A percentile compares a stretch with the other conserved stretches of the same genome.
phyloP scores from a whole-genome alignment of 2,329 filamentous ascomycete species.

The Xylaria sp. region DNA sequence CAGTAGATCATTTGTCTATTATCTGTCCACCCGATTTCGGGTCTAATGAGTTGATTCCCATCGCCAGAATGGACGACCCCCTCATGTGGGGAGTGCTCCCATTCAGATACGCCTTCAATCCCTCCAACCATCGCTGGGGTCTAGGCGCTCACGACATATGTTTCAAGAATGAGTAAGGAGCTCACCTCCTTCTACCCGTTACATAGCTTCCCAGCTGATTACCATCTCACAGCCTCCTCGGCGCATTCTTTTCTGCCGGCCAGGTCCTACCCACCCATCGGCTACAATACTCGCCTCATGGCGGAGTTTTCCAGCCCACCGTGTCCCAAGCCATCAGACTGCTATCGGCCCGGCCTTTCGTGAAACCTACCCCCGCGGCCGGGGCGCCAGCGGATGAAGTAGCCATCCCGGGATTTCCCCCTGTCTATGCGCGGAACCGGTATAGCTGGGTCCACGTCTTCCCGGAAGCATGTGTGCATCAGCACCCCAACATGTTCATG shows the following conservation, averaged over 20 bases:
- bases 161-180: conserved; percentile 80
- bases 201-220: conserved; percentile 23
- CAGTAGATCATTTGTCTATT: conserved; percentile 15
- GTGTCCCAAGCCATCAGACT: conserved; percentile 86
- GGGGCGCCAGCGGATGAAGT: conserved; percentile 34
- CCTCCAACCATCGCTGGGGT: conserved; percentile 84
- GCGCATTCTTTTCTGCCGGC: conserved; percentile 86
- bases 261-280: conserved; percentile 93
- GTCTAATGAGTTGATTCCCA: conserved; percentile 34
- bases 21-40: conserved; percentile 37
- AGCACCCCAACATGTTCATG: conserved; percentile 80
- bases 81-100: conserved; percentile 93
- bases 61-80: conserved; percentile 85
- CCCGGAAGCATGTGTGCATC: conserved; percentile 93
- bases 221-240: conserved; percentile 63
- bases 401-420: conserved; percentile 64
- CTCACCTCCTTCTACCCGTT: conserved; percentile 13
- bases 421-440: conserved; percentile 70
- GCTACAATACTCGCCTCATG: conserved; percentile 77
- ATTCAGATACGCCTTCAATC: conserved; percentile 74
- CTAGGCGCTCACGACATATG: conserved; percentile 96
- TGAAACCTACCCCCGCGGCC: conserved; percentile 36
- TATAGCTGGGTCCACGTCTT: conserved; percentile 94
- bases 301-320: conserved; percentile 90
- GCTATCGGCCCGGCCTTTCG: conserved; percentile 70